Evolutionary conservation across 495 filamentous ascomycete genomes (phyloP), one percentile per base, ranked within the genome.

Genomic region (Xylaria cubensis): DNA sequence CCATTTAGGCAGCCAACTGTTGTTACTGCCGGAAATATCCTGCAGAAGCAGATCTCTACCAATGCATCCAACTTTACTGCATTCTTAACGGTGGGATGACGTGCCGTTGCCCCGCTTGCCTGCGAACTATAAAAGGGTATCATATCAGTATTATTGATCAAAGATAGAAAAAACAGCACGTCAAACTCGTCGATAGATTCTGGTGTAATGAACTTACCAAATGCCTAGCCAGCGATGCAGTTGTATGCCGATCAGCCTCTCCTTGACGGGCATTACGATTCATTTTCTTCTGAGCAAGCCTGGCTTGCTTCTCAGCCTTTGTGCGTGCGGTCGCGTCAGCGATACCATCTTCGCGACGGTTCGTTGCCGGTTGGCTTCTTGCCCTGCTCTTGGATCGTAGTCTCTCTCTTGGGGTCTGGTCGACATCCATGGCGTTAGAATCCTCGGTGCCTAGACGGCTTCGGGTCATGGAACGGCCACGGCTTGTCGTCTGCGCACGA

Each of bases 201-300:
- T 5, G 3, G 7, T 64, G 29, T 19, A 32, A 19, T 39, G 17
- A 72, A 87, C 90, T 76, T 88, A 97, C 94, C 89, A 99, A 87
- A 85, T 98, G 95, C 85, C 97, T 99, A 64, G 92, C 90, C 79
- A 97, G 83, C 55, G 91, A 86, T 10, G 91, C 91, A 67, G 91
- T 90, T 64, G 91, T 91, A 84, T 98, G 97, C 79, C 96, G 88
- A 89, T 99, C 96, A 48, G 94, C 94, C 86, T 99, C 96, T 84
- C 96, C 96, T 86, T 93, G 90, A 79, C 95, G 90, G 55, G 96
- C 96, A 92, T 97, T 95, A 72, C 95, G 87, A 85, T 99, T 98
- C 94, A 97, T 98, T 90, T 94, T 93, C 88, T 94, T 94, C 90
- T 99, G 96, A 74, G 91, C 87, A 77, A 99, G 81, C 87, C 97